Evolutionary conservation across 441 rosid species (phyloP), one percentile per base, ranked within the genome.

Genomic region (Omphalea diandra): DNA sequence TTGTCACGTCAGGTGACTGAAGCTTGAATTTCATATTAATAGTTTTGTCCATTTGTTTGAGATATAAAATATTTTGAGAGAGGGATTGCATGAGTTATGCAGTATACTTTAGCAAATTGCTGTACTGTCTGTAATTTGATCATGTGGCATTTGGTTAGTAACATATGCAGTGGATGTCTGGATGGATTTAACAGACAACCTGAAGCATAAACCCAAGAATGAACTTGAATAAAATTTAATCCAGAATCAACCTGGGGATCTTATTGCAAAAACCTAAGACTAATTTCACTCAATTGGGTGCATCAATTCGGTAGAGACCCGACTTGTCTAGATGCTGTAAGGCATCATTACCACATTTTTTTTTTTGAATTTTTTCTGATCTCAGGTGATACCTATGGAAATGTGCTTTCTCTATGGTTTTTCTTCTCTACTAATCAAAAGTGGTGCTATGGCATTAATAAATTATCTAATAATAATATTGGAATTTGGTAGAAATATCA

Each of bases 361-460:
- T 38, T n/a, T 20, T 26, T 44, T 60, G 10, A 6, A 9, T 27
- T 46, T 33, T 3, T 46, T 26, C 29, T 15, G 59, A 33, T 53
- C 18, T 50, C 24, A 29, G 24, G 35, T 33, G 38, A 43, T 40
- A 31, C 18, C 49, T n/a, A 0, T 52, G 22, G n/a, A 35, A 7
- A 35, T 22, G 29, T 66, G 43, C 60, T 26, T 53, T 9, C 41
- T 12, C 20, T n/a, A 49, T 50, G 54, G 26, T n/a, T 41, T 67
- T 54, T 53, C 46, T 67, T 54, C 55, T 38, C 9, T 68, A 40
- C 26, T 31, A 9, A 63, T 54, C 53, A 41, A 68, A 63, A 38
- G 22, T 67, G 17, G 2, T 41, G 46, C 20, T 20, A 15, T 33
- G 17, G 49, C 3, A n/a, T 12, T 11, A 54, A 38, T 20, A 10